phyloP scores from a whole-genome alignment of 2,329 filamentous ascomycete genomes.

The Aspergillus nomiae region DNA sequence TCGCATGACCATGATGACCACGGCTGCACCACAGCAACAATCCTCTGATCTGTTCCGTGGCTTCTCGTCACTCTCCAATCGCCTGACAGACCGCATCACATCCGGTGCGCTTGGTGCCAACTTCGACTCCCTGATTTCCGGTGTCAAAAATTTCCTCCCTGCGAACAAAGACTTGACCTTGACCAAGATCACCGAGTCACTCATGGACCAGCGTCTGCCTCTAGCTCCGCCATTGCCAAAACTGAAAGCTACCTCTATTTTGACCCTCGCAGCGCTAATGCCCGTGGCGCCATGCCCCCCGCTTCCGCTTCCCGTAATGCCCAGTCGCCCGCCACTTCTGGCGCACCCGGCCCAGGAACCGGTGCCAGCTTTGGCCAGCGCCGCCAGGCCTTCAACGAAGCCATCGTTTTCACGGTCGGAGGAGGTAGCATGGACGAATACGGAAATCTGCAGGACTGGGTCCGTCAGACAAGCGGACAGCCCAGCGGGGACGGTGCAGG shows the following conservation, averaged over 20 bases:
- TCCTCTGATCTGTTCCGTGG: conserved; percentile 80
- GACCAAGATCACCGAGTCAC: conserved; percentile 95
- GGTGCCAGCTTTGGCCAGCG: conserved; percentile 87
- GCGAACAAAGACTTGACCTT: conserved; percentile 93
- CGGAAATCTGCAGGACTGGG: conserved; percentile 96
- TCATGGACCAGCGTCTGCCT: conserved; percentile 92
- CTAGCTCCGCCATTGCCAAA: conserved; percentile 89
- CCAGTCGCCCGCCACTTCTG: conserved; percentile 47
- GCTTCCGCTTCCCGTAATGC: conserved; percentile 58
- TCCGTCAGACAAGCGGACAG: conserved; percentile 66
- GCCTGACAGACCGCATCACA: conserved; percentile 90
- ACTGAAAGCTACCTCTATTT: conserved; percentile 98
- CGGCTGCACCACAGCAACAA: conserved; percentile 66
- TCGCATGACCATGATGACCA: conserved; percentile 97
- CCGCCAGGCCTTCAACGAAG: conserved; percentile 84
- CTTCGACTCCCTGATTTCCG: conserved; percentile 90
- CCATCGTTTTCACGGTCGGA: conserved; percentile 91
- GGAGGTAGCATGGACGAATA: conserved; percentile 99
- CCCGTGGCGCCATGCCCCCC: conserved; percentile 85
- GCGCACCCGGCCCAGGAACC: conserved; percentile 62
- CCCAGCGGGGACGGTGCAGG: conserved; percentile 53
- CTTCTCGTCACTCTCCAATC: conserved; percentile 87
- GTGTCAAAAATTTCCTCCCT: conserved; percentile 97
- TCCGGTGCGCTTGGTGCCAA: conserved; percentile 85
- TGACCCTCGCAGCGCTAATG: conserved; percentile 90